Evolutionary conservation across 1,284 basidiomycete species (phyloP).

Genomic region (Ganoderma lingzhi): DNA sequence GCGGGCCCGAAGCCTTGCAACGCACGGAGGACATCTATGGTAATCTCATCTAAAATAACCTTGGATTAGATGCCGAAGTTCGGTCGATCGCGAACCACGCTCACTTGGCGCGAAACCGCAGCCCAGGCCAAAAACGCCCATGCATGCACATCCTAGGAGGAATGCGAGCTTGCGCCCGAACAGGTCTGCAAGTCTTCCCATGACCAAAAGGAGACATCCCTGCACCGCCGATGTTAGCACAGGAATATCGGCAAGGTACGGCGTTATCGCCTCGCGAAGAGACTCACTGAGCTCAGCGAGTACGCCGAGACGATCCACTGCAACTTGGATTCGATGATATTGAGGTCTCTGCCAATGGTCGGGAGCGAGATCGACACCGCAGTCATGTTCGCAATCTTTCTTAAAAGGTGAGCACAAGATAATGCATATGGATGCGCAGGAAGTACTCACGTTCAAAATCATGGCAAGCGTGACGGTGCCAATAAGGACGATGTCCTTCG

Average conservation of each 20-base stretch:
- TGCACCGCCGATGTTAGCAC: slow-evolving; percentile 27
- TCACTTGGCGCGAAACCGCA: slow-evolving; percentile 54
- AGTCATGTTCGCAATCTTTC: slow-evolving; percentile 44
- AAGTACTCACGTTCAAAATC: slow-evolving; percentile 42
- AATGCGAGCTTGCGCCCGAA: slow-evolving; percentile 64
- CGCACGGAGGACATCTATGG: slow-evolving; percentile 69
- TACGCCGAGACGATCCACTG: slow-evolving; percentile 72
- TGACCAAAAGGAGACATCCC: slow-evolving; percentile 67
- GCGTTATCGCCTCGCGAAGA: not conserved
- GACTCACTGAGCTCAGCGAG: slow-evolving; percentile 51
- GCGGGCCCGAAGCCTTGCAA: slow-evolving; percentile 78
- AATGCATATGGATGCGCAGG: not conserved
- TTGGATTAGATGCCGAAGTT: not conserved
- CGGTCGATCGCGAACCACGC: slow-evolving; percentile 26
- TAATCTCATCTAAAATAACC: slow-evolving; percentile 52
- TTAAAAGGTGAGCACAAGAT: not conserved
- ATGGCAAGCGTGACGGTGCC: slow-evolving; percentile 43
- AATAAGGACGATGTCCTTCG: slow-evolving; percentile 35
- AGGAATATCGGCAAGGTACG: not conserved
- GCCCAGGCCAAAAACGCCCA: slow-evolving; percentile 48
- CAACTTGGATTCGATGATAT: slow-evolving; percentile 51
- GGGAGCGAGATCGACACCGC: slow-evolving; percentile 59
- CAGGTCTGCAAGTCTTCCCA: slow-evolving; percentile 67
- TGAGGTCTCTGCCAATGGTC: slow-evolving; percentile 55
- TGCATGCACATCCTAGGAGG: slow-evolving; percentile 51